These are phyloP conservation scores for Phenoliferia sp. DNA, from an alignment of 1,284 basidiomycete species.

Conservation along the genomic window DNA sequence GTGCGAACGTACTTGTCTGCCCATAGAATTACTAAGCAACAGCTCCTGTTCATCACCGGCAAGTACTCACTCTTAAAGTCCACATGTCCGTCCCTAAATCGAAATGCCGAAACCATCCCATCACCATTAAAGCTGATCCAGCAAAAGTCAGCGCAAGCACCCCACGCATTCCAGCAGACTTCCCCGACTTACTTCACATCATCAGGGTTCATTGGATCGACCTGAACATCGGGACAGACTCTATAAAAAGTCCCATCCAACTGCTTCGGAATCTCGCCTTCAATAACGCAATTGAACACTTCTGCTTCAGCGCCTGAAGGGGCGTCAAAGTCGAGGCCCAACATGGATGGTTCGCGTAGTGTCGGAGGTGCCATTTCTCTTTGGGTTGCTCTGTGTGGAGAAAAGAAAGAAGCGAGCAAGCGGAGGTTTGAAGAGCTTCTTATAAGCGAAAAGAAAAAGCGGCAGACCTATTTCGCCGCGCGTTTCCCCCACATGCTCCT, in stretches of 20 bases:
- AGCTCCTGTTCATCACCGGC: not conserved
- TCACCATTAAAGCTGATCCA: not conserved
- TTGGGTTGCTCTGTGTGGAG: too few relatives aligned
- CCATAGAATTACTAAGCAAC: not conserved
- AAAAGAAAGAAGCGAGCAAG: too few relatives aligned
- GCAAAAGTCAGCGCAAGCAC: not conserved
- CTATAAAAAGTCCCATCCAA: not conserved
- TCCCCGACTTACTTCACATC: not conserved
- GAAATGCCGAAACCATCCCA: not conserved
- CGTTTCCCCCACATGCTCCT: too few relatives aligned
- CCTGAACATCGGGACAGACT: not conserved
- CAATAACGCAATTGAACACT: not conserved
- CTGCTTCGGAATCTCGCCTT: not conserved
- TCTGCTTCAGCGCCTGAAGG: not conserved
- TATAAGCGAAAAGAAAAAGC: too few relatives aligned
- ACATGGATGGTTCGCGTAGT: not conserved
- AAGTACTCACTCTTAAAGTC: not conserved
- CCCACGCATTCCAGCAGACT: not conserved
- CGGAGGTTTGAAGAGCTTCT: too few relatives aligned
- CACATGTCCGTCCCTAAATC: not conserved
- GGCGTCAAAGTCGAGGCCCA: not conserved
- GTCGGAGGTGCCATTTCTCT: too few relatives aligned
- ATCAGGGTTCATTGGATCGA: not conserved
- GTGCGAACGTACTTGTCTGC: not conserved
- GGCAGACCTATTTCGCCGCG: too few relatives aligned